A percentile compares a stretch with the other conserved stretches of the same genome.
Evolutionary conservation across 805 yeast species (phyloP).

Genomic region (Yarrowia osloensis): DNA sequence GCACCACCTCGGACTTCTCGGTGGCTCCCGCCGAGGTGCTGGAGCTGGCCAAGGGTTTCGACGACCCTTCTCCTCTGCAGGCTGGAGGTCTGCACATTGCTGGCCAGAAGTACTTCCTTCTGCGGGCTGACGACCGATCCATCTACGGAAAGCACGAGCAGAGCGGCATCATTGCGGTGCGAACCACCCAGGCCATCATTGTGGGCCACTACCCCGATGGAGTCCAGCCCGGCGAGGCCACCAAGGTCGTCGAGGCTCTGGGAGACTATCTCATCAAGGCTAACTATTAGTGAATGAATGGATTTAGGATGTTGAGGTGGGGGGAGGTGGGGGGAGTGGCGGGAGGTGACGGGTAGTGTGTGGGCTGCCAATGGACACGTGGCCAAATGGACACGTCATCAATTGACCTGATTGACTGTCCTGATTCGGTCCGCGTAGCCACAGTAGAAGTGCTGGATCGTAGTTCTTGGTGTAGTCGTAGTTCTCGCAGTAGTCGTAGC

Average conservation of each 20-base stretch:
- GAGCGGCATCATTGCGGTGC: constrained; percentile 85
- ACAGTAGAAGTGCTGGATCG: no score
- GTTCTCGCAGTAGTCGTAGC: no score
- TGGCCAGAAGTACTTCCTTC: constrained; percentile 82
- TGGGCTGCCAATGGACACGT: no score
- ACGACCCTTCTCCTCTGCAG: constrained; percentile 76
- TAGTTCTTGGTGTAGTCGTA: no score
- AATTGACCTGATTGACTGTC: no score
- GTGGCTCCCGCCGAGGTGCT: constrained; percentile 70
- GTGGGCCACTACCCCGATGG: constrained; percentile 94
- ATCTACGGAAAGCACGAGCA: constrained; percentile 90
- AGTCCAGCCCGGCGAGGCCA: constrained; percentile 92
- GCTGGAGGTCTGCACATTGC: constrained; percentile 82
- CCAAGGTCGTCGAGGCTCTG: constrained; percentile 89
- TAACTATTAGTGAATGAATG: constrained; percentile 61
- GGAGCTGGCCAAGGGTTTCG: constrained; percentile 76
- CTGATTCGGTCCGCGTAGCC: no score
- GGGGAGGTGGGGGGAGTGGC: no score
- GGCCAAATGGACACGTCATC: no score
- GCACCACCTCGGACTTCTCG: constrained; percentile 53
- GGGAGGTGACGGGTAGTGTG: background rate
- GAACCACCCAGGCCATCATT: constrained; percentile 90
- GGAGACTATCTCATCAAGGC: constrained; percentile 92
- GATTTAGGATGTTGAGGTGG: background rate
- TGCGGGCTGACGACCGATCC: constrained; percentile 88